Percentiles rank a stretch among this genome's conserved stretches.
phyloP scores from a whole-genome alignment of 78 protist species.

The Speleostelium caveatum region DNA sequence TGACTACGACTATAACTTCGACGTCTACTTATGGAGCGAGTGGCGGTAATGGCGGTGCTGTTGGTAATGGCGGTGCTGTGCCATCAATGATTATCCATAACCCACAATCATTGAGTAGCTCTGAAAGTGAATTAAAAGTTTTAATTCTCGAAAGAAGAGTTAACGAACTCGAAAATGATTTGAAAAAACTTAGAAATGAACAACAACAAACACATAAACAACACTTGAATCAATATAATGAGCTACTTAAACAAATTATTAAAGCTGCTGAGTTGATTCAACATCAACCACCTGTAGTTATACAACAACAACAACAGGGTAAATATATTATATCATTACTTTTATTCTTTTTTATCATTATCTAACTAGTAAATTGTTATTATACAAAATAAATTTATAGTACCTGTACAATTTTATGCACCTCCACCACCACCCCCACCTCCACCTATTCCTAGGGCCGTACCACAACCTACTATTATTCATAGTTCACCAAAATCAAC shows the following conservation, averaged over 20 bases:
- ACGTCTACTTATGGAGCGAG: no score
- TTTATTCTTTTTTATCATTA: neutral
- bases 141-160: constrained; percentile 33
- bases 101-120: neutral
- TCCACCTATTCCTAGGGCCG: constrained; percentile 4
- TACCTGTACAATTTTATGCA: neutral
- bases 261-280: constrained; percentile 40
- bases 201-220: constrained; percentile 32
- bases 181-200: constrained; percentile 32
- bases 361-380: neutral
- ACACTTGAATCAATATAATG: constrained; percentile 52
- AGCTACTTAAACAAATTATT: constrained; percentile 56
- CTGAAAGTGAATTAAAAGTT: constrained; percentile 24
- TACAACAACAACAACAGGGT: no score
- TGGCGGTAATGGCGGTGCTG: neutral
- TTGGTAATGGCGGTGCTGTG: neutral
- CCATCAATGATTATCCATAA: constrained; percentile 21
- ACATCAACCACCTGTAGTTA: neutral
- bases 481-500: neutral
- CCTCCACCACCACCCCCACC: constrained; percentile 56
- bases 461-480: constrained; percentile 1
- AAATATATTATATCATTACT: neutral
- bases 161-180: constrained; percentile 27
- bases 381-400: neutral
- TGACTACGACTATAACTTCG: no score